Evolutionary conservation across 1,139 yeast genomes (phyloP), one percentile per base, ranked within the genome.

Genomic region (Taphrina wiesneri): DNA sequence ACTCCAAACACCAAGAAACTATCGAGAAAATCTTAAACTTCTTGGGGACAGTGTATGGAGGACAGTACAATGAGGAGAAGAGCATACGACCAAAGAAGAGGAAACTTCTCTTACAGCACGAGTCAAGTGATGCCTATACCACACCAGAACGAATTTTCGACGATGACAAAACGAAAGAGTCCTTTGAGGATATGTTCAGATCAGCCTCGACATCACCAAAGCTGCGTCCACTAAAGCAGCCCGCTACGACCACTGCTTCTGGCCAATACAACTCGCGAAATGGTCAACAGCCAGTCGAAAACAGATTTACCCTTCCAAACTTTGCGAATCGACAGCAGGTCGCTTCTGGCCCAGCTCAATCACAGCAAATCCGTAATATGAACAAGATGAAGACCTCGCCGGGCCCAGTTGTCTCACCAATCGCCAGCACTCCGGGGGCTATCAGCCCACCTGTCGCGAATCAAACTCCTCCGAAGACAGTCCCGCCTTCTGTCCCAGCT

Each of bases 11-110:
- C 74, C 86, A 92, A 41, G 92, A 89, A 70, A 90, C 97, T 26
- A 80, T 93, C 69, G 96, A 91, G 71, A 88, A 90, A 72, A 93
- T 93, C 56, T 78, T 95, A 73, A 85, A 95, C 71, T 92, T 93
- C 72, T 79, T 93, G 71, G 96, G 66, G 6, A 51, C 63, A 19
- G 66, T 65, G 17, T 65, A 61, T 32, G 62, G 63, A 21, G 51
- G 30, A 19, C 57, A 36, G 26, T 28, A 51, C 23, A 51, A 51
- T 4, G 64, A 51, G 0, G 64, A 60, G 39, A 60, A 60, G 43
- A 25, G 51, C 23, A 60, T 60, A 9, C 39, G 57, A 21, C 64
- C 64, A 3, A 60, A 60, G 34, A 60, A 60, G 57, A 41, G 64
- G 39, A 60, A 60, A 23, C 57, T 60, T 34, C 51, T 60, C 41